phyloP scores from a whole-genome alignment of 345 rosid species.

The Rhodamnia argentea region DNA sequence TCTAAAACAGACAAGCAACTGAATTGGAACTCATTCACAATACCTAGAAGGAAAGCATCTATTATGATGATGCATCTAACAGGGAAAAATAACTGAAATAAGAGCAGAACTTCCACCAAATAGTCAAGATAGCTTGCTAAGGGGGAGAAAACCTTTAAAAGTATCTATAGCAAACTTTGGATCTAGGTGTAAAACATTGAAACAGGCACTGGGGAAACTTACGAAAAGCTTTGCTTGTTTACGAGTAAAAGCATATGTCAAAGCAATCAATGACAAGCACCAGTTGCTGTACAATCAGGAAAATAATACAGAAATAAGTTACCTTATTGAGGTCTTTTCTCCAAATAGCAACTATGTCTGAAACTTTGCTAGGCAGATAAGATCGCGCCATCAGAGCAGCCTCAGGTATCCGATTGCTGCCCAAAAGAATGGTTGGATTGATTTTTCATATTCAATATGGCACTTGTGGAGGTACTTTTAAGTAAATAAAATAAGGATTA shows the following conservation, averaged over 20 bases:
- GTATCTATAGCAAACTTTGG: background rate
- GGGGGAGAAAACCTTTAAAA: background rate
- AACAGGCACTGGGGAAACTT: background rate
- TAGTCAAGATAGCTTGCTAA: background rate
- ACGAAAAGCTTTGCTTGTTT: background rate
- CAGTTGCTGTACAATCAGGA: background rate
- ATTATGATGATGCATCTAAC: background rate
- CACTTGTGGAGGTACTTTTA: background rate
- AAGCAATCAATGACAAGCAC: background rate
- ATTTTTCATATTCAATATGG: background rate
- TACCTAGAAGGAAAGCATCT: background rate
- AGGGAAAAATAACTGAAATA: background rate
- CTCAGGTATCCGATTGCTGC: constrained; percentile 99
- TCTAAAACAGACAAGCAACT: background rate
- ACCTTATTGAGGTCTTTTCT: constrained; percentile 96
- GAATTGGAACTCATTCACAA: background rate
- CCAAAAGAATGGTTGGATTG: constrained; percentile 1
- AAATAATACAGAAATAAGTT: background rate
- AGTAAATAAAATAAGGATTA: constrained; percentile 9
- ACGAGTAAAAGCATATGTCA: background rate
- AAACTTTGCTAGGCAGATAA: constrained; percentile 98
- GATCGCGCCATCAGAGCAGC: constrained; percentile 99
- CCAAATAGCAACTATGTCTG: constrained; percentile 94
- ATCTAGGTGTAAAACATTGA: background rate
- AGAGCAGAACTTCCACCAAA: background rate